Evolutionary conservation across 2,329 filamentous ascomycete species (phyloP).

Genomic region (Paracorniculantispora psalliotae): DNA sequence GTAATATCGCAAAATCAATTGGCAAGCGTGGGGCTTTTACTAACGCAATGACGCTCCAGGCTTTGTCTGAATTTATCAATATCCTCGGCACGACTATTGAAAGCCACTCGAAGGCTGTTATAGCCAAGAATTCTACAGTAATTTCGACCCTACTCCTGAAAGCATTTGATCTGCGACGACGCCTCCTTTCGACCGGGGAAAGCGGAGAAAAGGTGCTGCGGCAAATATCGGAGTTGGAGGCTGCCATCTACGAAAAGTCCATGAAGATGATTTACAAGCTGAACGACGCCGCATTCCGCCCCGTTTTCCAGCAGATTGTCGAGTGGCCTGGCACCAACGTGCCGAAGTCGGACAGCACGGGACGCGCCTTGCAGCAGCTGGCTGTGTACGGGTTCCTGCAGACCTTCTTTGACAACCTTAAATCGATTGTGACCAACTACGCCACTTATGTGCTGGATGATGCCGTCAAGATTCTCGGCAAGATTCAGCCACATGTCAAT

Average conservation of each 20-base stretch:
- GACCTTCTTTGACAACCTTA: constrained; percentile 77
- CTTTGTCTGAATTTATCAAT: constrained; percentile 63
- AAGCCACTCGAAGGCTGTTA: constrained; percentile 68
- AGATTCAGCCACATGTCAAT: constrained; percentile 38
- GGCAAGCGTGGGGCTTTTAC: constrained; percentile 3
- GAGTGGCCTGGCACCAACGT: constrained; percentile 68
- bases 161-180: constrained; percentile 61
- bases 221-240: constrained; percentile 57
- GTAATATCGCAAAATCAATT: constrained; percentile 27
- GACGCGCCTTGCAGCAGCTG: constrained; percentile 59
- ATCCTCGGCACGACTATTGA: constrained; percentile 68
- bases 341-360: constrained; percentile 55
- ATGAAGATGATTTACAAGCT: constrained; percentile 95
- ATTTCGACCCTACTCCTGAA: constrained; percentile 62
- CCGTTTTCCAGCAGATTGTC: constrained; percentile 80
- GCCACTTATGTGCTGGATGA: constrained; percentile 78
- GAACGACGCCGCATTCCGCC: constrained; percentile 88
- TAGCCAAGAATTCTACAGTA: constrained; percentile 68
- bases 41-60: constrained; percentile 35
- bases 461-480: constrained; percentile 58
- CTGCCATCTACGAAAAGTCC: constrained; percentile 60
- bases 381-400: constrained; percentile 78
- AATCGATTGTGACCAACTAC: constrained; percentile 92
- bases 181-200: constrained; percentile 44
- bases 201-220: constrained; percentile 38